These are phyloP conservation scores for Reutealis trisperma DNA, from an alignment of 345 rosid genomes.

Conservation along the genomic window DNA sequence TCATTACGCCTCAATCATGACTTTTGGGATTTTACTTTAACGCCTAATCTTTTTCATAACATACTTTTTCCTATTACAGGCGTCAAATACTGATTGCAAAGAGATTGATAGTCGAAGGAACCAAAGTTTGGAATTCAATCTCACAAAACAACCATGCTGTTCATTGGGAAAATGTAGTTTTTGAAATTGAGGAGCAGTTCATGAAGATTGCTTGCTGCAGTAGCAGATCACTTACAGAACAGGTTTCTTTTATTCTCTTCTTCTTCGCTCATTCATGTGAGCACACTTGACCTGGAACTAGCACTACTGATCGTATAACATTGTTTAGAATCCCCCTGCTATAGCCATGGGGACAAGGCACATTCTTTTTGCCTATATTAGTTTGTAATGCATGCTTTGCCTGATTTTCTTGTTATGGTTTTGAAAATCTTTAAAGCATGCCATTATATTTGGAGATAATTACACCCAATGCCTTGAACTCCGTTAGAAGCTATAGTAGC, in stretches of 20 bases:
- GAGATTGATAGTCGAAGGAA: slow-evolving; percentile 88
- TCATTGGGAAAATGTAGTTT: slow-evolving; percentile 70
- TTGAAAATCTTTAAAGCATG: not conserved
- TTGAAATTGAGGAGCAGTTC: slow-evolving; percentile 84
- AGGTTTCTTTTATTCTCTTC: slow-evolving; percentile 47
- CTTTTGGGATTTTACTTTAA: not conserved
- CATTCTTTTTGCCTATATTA: too few species aligned
- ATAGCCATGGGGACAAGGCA: not conserved
- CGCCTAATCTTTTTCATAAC: not conserved
- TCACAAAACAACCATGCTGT: slow-evolving; percentile 62
- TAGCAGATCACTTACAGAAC: slow-evolving; percentile 70
- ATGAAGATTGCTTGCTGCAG: slow-evolving; percentile 73
- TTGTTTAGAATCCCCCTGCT: not conserved
- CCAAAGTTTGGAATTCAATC: slow-evolving; percentile 72
- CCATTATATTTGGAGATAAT: not conserved
- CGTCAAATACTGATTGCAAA: slow-evolving; percentile 71
- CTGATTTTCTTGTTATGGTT: not conserved
- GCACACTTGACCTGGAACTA: not conserved
- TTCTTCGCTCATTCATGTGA: not conserved
- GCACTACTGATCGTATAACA: not conserved
- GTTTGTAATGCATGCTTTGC: not conserved
- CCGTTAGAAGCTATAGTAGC: too few species aligned
- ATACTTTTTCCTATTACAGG: slow-evolving; percentile 40
- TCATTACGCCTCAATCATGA: slow-evolving; percentile 7
- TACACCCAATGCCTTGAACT: too few species aligned